Evolutionary conservation across 305 asterid genomes (phyloP), one percentile per base, ranked within the genome.

Genomic region (Nicotiana rustica): DNA sequence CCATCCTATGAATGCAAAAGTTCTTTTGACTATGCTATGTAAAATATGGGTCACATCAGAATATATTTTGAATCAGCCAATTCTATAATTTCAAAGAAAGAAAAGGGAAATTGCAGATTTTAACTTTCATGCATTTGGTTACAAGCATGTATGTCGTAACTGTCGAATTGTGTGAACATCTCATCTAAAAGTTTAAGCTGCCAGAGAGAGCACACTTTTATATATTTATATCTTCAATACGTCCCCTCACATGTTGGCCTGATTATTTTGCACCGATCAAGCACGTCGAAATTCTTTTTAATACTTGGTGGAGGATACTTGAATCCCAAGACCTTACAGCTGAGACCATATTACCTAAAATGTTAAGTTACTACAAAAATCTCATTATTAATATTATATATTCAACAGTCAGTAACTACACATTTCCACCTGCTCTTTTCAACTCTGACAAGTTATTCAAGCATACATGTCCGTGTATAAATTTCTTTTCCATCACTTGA

Each of bases 381-480:
- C 47, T 41, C 10, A 41, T 2, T 41, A 7, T 41, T 41, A 41
- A 41, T 41, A 41, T 47, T 47, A 31, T 25, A n/a, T 73, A 15
- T 49, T 56, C 44, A 73, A 56, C 25, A 49, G 36, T 49, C 44
- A 0, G 15, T 73, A 73, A 49, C 79, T 73, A 73, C 44, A 49
- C 64, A 49, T 49, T 73, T 47, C 15, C 62, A 14, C 44, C 64
- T 70, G 52, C 38, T 49, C 25, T 35, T 73, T 73, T 47, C 79
- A 73, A 25, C 79, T 73, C 55, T 61, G 18, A 73, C 67, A 64
- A 80, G 64, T 18, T 31, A 49, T 67, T 49, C 78, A 47, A 33
- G 83, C 76, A 33, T 66, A 47, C 57, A 17, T 67, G 79, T 33
- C 79, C 62, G 25, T 19, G 29, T 49, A 76, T 52, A 36, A 55